Base-by-base conservation (phyloP, 805 yeast genomes). In the Starmerella khaoyaiensis region DNA sequence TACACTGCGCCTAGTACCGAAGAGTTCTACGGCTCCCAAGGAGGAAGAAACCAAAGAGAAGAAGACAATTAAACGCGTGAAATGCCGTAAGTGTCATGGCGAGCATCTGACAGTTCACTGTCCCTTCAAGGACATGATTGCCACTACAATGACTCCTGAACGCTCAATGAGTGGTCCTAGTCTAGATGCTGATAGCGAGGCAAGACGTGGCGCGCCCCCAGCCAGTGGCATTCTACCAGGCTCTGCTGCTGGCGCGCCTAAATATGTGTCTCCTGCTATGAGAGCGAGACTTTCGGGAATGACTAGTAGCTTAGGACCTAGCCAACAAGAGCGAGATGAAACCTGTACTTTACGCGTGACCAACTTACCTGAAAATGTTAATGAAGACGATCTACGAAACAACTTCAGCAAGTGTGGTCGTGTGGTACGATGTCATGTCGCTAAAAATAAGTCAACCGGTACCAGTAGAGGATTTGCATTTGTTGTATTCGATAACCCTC, bases 381-480 rank as follows among this genome's bases (percentile, higher is more conserved):
- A 74, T 54, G 97, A 90, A 60, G 78, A 73, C 47, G 76, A 75
- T 63, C 63, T 90, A 52, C 73, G 86, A 55, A 65, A 64, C 51
- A 77, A 77, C 56, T 72, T 90, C 77, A 53, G 72, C 67, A 46
- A 71, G 64, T 58, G 77, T 67, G 66, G 93, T 74, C 52, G 72
- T 65, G 65, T 72, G 41, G 72, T 71, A 53, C 79, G 94, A 64
- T 80, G 79, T 49, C 78, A 79, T 46, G 68, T 90, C 41, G 84
- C 84, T 42, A 79, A 81, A 66, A 81, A 84, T 64, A 79, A 83
- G 64, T 94, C 80, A 53, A 90, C 97, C 20, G 90, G 94, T 48
- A 78, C 77, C 61, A 80, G 94, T 31, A 79, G 83, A 64, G 99
- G 99, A 56, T 75, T 87, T 61, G 97, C 97, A 5, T 90, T 82